Evolutionary conservation across 768 basidiomycete species (phyloP), one percentile per base, ranked within the genome.

Genomic region (Tulasnella calospora): DNA sequence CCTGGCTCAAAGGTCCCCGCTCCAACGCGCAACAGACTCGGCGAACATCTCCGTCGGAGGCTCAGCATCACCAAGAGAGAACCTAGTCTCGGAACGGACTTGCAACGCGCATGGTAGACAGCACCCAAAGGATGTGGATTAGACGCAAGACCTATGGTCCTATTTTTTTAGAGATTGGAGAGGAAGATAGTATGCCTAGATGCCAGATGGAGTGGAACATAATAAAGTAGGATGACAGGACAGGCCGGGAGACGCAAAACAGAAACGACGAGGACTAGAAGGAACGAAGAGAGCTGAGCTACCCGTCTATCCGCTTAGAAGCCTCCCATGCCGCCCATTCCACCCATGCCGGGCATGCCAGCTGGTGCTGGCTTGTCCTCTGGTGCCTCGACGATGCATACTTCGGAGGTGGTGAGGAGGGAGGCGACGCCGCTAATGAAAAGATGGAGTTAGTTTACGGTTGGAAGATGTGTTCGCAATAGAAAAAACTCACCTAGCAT

Each of bases 371-470:
- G 90, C 79, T 84, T 84, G 83, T 98, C 95, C 81, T 93, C 92
- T 19, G 92, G 85, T 5, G 85, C 94, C 73, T 98, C 95, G 33
- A 98, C 96, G 55, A 99, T 89, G 83, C 94, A 93, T 57, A 90
- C 92, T 87, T 99, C 96, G 81, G 92, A 94, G 74, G 96, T 99
- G 71, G 95, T 95, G 85, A 98, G 86, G 84, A 99, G 86, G 80
- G 91, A 93, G 4, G 96, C 95, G n/a, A 98, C 96, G 83, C 97
- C 96, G 33, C 89, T 87, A 36, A 10, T 55, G 75, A 38, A 15
- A n/a, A 69, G 13, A 12, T 27, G 0, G 23, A 12, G 61, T 67
- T 67, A 67, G 61, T 77, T n/a, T 9, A 36, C 69, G 40, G 61
- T 23, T 4, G n/a, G 17, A 67, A 19, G 15, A 15, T 3, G n/a